Conservation (phyloP, 176 grass and related monocot species). For the Hyparrhenia diplandra region DNA sequence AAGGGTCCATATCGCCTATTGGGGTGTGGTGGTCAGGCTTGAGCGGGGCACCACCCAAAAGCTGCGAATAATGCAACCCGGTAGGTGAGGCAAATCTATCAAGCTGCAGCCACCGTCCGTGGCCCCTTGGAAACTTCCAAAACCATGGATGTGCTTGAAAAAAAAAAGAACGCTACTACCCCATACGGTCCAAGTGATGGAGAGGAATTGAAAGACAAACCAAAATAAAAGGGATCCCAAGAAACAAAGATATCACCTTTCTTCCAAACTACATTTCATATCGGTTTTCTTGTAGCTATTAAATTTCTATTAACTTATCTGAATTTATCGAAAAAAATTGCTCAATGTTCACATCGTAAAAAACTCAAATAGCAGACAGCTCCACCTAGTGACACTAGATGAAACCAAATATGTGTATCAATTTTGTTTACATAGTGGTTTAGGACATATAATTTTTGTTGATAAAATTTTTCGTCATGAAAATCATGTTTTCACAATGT, state of each 20-base stretch:
- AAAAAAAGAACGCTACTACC: not conserved
- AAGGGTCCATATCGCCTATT: too few relatives aligned
- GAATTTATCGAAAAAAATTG: not conserved
- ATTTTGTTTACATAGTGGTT: too few relatives aligned
- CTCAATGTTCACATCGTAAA: not conserved
- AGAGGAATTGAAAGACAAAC: not conserved
- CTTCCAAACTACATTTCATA: not conserved
- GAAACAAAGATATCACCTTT: not conserved
- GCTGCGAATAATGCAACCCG: constrained; percentile 24
- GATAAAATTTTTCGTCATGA: not conserved
- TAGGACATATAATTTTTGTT: too few relatives aligned
- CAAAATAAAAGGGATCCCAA: not conserved
- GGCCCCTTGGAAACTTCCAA: constrained; percentile 30
- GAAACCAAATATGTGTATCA: not conserved
- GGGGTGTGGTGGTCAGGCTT: too few relatives aligned
- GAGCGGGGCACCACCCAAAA: constrained; percentile 24
- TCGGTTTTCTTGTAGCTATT: not conserved
- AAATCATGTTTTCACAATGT: not conserved
- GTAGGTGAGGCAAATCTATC: constrained; percentile 49
- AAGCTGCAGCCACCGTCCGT: constrained; percentile 5
- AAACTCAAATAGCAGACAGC: too few relatives aligned
- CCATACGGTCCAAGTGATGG: not conserved
- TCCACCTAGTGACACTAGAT: too few relatives aligned
- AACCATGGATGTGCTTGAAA: not conserved
- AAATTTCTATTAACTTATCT: not conserved